phyloP scores from a whole-genome alignment of 495 filamentous ascomycete genomes.

The Talaromyces trachyspermus region DNA sequence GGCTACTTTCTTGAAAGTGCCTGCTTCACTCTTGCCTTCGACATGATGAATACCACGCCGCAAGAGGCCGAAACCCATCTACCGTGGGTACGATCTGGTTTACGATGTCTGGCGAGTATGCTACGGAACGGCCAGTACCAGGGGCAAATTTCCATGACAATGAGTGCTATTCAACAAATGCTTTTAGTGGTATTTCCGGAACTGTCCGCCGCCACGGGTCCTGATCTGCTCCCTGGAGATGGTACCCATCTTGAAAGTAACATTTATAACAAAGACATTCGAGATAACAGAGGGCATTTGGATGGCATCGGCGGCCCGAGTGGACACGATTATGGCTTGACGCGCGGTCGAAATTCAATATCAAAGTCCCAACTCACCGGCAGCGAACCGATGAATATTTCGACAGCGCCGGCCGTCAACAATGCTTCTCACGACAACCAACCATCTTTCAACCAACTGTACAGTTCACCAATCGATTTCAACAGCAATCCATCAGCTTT shows the following conservation, averaged over 20 bases:
- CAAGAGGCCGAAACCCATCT: conserved; percentile 25
- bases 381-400: background rate
- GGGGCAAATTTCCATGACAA: conserved; percentile 1
- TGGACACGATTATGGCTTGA: background rate
- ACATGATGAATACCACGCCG: conserved; percentile 28
- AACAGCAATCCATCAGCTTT: conserved; percentile 4
- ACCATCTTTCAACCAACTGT: background rate
- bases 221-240: background rate
- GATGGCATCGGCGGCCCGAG: background rate
- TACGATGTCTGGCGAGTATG: conserved; percentile 28
- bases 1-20: conserved; percentile 33
- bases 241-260: background rate
- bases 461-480: background rate
- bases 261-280: background rate
- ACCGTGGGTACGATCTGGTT: conserved; percentile 32
- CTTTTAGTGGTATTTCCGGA: conserved; percentile 3
- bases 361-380: background rate
- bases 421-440: background rate
- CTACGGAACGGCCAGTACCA: conserved; percentile 7
- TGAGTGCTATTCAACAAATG: conserved; percentile 8
- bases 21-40: conserved; percentile 32
- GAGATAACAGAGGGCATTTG: background rate
- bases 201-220: background rate
- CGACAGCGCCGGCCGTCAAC: no score
- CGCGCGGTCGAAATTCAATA: background rate